Evolutionary conservation across 2,329 filamentous ascomycete species (phyloP).

Genomic region (Sphaerulina musiva): DNA sequence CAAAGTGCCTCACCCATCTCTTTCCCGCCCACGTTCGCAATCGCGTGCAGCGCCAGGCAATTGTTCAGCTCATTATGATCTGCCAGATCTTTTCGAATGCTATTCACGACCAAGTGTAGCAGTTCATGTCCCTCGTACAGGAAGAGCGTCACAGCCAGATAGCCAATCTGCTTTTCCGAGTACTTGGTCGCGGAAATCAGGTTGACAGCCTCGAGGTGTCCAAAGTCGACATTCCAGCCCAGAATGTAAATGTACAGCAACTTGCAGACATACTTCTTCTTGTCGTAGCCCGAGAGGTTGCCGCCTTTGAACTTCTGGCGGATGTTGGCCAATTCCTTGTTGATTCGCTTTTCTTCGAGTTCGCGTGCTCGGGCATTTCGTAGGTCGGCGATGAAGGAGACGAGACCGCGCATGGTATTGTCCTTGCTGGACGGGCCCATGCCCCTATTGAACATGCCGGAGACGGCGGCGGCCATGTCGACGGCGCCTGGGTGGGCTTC

Average conservation of each 20-base stretch:
- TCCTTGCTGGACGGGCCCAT: constrained; percentile 30
- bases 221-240: constrained; percentile 98
- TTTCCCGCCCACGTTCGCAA: constrained; percentile 91
- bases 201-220: constrained; percentile 95
- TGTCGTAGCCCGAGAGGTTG: constrained; percentile 90
- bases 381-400: constrained; percentile 96
- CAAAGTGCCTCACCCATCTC: constrained; percentile 96
- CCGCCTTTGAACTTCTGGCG: constrained; percentile 90
- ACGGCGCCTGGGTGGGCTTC: constrained; percentile 19
- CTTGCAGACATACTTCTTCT: constrained; percentile 99
- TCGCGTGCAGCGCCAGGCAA: constrained; percentile 90
- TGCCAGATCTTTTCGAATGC: constrained; percentile 89
- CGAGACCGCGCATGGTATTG: constrained; percentile 57
- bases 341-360: constrained; percentile 97
- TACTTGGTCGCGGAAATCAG: constrained; percentile 95
- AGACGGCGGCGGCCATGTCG: constrained; percentile 32
- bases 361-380: constrained; percentile 91
- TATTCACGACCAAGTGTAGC: constrained; percentile 93
- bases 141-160: constrained; percentile 94
- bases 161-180: constrained; percentile 98
- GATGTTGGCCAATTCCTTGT: constrained; percentile 98
- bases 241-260: constrained; percentile 98
- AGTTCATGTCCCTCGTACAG: constrained; percentile 96
- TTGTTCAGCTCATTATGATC: constrained; percentile 98
- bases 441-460: constrained; percentile 34